These are phyloP conservation scores for Erythrobasidium hasegawianum DNA, from an alignment of 1,284 basidiomycete genomes.

Conservation along the genomic window DNA sequence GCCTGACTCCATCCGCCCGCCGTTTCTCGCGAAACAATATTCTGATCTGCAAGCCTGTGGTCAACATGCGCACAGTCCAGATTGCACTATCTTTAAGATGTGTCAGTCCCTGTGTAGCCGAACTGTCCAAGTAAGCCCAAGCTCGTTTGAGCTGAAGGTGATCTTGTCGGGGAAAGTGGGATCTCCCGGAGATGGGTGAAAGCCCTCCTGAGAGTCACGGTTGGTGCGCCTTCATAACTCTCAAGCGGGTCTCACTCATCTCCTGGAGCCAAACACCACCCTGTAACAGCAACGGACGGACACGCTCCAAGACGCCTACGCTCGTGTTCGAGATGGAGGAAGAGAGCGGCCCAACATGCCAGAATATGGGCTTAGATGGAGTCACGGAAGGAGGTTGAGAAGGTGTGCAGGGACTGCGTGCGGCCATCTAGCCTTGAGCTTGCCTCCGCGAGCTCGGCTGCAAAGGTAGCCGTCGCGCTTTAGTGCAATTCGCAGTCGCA, in stretches of 20 bases:
- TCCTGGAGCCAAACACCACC: too few relatives aligned
- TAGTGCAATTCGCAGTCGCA: constrained; percentile 3
- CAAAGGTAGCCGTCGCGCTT: neutral
- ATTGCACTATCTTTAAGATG: too few relatives aligned
- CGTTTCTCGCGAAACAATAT: neutral
- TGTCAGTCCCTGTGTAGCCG: too few relatives aligned
- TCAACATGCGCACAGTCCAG: too few relatives aligned
- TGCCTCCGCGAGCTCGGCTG: neutral
- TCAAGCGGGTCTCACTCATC: too few relatives aligned
- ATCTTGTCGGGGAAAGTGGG: too few relatives aligned
- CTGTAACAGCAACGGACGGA: neutral
- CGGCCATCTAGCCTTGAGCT: neutral
- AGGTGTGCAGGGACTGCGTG: constrained; percentile 11
- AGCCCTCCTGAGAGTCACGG: too few relatives aligned
- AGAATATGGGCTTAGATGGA: neutral
- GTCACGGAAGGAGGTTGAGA: neutral
- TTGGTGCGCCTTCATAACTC: too few relatives aligned
- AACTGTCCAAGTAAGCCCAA: too few relatives aligned
- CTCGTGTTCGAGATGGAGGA: neutral
- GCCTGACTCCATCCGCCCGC: neutral
- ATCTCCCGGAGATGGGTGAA: too few relatives aligned
- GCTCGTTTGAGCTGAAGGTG: too few relatives aligned
- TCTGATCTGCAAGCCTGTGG: too few relatives aligned
- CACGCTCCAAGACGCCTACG: neutral
- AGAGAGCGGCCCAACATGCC: constrained; percentile 1